Evolutionary conservation across 2,329 filamentous ascomycete species (phyloP), one percentile per base, ranked within the genome.

Genomic region (Botryosphaeria agaves): DNA sequence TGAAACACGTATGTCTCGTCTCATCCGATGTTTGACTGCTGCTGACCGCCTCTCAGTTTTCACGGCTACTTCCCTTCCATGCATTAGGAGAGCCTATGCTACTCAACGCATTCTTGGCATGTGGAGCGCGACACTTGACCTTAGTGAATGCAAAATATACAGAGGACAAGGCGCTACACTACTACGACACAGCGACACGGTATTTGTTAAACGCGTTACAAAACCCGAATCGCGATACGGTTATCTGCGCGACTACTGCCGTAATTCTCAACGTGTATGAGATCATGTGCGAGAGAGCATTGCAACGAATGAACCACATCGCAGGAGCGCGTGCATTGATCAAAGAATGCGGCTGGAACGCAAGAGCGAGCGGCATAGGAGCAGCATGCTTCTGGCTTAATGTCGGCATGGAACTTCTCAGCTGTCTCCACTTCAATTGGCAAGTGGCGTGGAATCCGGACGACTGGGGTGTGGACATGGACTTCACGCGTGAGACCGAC

Each of bases 311-410:
- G 76, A 85, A 80, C 41, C 85, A 93, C 45, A 85, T 87, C 40
- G 76, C 79, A 0, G 83, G 83, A 4, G 82, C 83, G 7, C 69
- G 83, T 31, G 82, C 82, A 2, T 60, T 93, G 29, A 85, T 94
- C 43, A 81, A 83, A 36, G 83, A 93, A 47, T 93, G 84, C 44
- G 72, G 75, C 4, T 94, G 87, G 87, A 77, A 82, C 43, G 82
- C 82, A 0, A 71, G 64, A 37, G 79, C 79, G 20, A 68, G 65
- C 1, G 84, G 85, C 0, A 71, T 93, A 14, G 85, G 83, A 1
- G 71, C 75, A 0, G 83, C 85, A 1, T 94, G 85, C 51, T 94
- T 94, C 55, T 94, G 87, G 85, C 62, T 94, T 21, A 93, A 91
- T 43, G 74, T 92, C 11, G 78, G 77, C 11, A 78, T 93, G 66